Base-by-base conservation (phyloP, 1,139 yeast genomes). In the Yamadazyma friedrichii region DNA sequence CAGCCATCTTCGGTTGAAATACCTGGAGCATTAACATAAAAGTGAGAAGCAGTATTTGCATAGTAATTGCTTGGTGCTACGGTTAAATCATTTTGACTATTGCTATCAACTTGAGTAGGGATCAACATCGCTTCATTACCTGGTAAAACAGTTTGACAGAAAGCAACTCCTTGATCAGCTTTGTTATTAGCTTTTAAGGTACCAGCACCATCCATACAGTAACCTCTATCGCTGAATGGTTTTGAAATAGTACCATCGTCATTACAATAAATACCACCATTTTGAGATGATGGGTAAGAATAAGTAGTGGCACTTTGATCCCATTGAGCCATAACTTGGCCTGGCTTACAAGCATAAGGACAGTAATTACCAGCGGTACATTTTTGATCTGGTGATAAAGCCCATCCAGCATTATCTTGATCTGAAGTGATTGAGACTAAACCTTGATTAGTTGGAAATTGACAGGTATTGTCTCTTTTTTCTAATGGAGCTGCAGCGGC, bases 51-150 rank as follows among this genome's bases (percentile, higher is more conserved):
- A 40, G 95, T 86, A 15, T 76, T 64, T 9, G 84, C 85, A 77
- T 80, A 81, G 62, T 81, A 82, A 45, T 77, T 79, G 2, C 88
- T 68, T 33, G 88, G 95, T 15, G 96, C 96, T 39, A 88, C 96
- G 24, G 96, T 95, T 46, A 88, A 67, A 2, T 74, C 70, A 44
- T 70, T 63, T 13, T 67, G 49, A 13, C 66, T 53, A 10, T 79
- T 77, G 9, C 74, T 64, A 20, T 62, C 68, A 38, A 86, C 80
- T 42, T 72, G 62, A 24, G 94, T 88, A 45, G 96, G 96, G 49
- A 88, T 88, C 59, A 88, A 71, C 96, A 88, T 88, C 53, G 88
- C 95, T 66, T 88, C 96, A 61, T 87, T 85, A 46, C 96, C 96
- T 16, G 96, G 96, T 45, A 88, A 72, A 11, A 88, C 96, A 3